Evolutionary conservation across 371 early-diverging fungal species (phyloP).

Genomic region (Blastocladiella emersonii): DNA sequence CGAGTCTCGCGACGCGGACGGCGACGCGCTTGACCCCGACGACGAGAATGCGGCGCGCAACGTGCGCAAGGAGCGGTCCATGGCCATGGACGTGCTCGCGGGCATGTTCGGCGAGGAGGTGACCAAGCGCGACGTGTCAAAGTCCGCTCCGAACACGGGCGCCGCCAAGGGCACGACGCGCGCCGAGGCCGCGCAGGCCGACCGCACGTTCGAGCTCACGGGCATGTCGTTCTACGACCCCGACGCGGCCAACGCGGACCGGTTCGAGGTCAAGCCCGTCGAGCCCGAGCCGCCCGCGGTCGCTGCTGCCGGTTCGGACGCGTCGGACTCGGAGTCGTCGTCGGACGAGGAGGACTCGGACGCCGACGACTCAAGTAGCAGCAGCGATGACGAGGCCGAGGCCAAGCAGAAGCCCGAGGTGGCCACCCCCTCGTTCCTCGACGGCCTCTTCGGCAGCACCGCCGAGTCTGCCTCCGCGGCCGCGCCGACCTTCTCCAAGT

Average conservation of each 20-base stretch:
- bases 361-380: background rate
- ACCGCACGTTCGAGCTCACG: background rate
- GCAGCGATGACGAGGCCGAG: background rate
- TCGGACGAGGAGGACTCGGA: background rate
- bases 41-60: background rate
- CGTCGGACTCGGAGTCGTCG: background rate
- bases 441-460: too few relatives aligned
- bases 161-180: background rate
- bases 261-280: background rate
- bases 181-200: background rate
- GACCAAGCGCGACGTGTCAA: background rate
- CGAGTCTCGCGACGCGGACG: background rate
- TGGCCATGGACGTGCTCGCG: background rate
- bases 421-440: too few relatives aligned
- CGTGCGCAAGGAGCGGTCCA: background rate
- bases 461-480: too few relatives aligned
- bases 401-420: background rate
- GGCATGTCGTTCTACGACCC: conserved; percentile 2
- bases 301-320: too few relatives aligned
- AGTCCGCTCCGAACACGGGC: background rate
- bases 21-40: too few relatives aligned
- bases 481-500: too few relatives aligned
- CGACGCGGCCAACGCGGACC: background rate
- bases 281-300: too few relatives aligned
- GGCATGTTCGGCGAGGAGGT: background rate